Percentiles rank a stretch among this genome's conserved stretches.
These are phyloP conservation scores for Umbelopsis vinacea DNA, from an alignment of 192 early-diverging fungal species.

Conservation along the genomic window DNA sequence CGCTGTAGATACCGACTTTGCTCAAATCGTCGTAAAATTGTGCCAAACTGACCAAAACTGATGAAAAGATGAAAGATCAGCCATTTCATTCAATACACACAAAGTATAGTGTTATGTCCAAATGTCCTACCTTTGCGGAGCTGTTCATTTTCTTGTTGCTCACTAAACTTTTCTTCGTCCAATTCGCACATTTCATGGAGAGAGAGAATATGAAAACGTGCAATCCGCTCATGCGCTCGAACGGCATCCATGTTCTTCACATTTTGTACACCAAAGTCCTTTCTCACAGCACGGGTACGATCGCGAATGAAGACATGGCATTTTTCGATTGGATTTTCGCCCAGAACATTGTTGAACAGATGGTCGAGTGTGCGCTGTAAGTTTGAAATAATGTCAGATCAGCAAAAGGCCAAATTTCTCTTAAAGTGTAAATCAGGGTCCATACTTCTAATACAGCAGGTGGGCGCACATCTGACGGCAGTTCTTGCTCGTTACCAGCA, in stretches of 20 bases:
- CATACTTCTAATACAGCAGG: constrained; percentile 68
- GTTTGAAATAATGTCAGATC: not conserved
- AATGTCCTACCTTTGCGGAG: constrained; percentile 74
- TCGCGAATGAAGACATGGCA: constrained; percentile 87
- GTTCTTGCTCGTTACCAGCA: constrained; percentile 81
- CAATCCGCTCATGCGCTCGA: constrained; percentile 77
- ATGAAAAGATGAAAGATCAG: not conserved
- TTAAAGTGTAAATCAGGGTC: not conserved
- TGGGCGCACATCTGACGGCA: constrained; percentile 90
- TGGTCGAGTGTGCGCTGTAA: constrained; percentile 65
- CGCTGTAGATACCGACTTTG: constrained; percentile 50
- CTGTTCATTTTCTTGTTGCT: constrained; percentile 89
- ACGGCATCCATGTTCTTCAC: constrained; percentile 71
- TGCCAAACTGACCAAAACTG: constrained; percentile 77
- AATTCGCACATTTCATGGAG: constrained; percentile 72
- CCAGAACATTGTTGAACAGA: constrained; percentile 59
- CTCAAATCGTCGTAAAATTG: constrained; percentile 87
- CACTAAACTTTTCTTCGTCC: constrained; percentile 59
- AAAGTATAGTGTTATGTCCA: not conserved
- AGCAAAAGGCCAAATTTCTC: not conserved
- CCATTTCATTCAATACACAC: not conserved
- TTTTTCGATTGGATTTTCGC: constrained; percentile 57
- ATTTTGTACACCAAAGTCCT: constrained; percentile 90
- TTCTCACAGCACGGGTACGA: constrained; percentile 80
- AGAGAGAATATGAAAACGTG: constrained; percentile 84